Evolutionary conservation across 73 alveolate genomes (phyloP).

Genomic region (Paramecium tetraurelia): DNA sequence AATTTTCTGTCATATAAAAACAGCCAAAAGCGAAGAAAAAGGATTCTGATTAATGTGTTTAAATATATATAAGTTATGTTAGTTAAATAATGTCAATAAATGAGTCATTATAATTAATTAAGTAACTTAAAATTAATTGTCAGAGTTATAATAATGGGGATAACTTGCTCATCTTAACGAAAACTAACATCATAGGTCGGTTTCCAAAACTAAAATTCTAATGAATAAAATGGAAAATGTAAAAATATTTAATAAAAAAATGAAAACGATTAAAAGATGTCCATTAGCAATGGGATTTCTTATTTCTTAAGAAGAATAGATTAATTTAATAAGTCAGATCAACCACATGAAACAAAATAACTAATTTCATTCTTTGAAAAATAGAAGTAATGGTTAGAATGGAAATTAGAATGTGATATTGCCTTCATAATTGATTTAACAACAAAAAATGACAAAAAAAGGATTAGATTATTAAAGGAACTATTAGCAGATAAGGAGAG

Average conservation of each 20-base stretch:
- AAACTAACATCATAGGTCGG: not conserved
- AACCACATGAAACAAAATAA: not conserved
- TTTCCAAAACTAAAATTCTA: not conserved
- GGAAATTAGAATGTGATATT: not conserved
- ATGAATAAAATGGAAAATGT: not conserved
- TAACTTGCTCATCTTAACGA: not conserved
- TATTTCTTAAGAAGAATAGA: not conserved
- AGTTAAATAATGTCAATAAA: not conserved
- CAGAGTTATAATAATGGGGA: not conserved
- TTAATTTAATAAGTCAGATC: not conserved
- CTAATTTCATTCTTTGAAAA: not conserved
- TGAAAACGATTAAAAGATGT: not conserved
- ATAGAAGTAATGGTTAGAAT: not conserved
- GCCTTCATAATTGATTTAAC: slow-evolving; percentile 7
- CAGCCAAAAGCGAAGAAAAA: not conserved
- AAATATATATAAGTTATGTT: not conserved
- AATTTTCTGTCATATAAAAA: not conserved
- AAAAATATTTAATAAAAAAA: not conserved
- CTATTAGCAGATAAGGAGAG: not conserved
- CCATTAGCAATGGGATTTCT: not conserved
- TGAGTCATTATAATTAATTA: not conserved
- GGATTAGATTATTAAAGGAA: not conserved
- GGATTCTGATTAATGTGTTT: not conserved
- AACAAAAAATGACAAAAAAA: not conserved
- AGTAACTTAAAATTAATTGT: not conserved